Evolutionary conservation across 2,329 filamentous ascomycete genomes (phyloP).

Genomic region (Neopestalotiopsis sp.): DNA sequence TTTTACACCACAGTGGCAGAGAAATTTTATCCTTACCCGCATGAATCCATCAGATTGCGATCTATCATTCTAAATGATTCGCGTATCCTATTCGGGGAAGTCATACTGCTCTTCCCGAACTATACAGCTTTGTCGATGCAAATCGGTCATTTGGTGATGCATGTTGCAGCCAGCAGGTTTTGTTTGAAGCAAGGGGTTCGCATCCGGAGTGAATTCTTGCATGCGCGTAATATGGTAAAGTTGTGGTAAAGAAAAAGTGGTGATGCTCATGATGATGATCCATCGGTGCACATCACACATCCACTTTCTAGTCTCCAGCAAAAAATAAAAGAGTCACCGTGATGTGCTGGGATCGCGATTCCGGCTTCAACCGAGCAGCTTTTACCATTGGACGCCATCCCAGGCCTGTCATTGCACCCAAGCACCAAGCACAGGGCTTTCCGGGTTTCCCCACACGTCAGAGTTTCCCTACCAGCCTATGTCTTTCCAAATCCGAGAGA

Average conservation of each 20-base stretch:
- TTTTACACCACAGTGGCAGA: neutral
- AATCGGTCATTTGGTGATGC: too few species aligned
- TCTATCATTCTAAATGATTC: neutral
- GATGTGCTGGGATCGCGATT: slow-evolving; percentile 32
- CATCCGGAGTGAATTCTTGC: neutral
- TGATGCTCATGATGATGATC: slow-evolving; percentile 10
- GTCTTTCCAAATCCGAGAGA: neutral
- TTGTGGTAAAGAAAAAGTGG: neutral
- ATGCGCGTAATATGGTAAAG: neutral
- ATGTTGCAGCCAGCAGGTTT: too few species aligned
- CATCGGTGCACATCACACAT: slow-evolving; percentile 16
- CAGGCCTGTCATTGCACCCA: slow-evolving; percentile 8
- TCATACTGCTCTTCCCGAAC: neutral
- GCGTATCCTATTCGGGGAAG: neutral
- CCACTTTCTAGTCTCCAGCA: slow-evolving; percentile 23
- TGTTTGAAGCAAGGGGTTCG: neutral
- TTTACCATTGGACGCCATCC: neutral
- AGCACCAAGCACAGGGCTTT: too few species aligned
- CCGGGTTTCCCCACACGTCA: slow-evolving; percentile 18
- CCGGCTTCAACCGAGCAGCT: slow-evolving; percentile 34
- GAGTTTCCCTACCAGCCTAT: neutral
- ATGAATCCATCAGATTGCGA: neutral
- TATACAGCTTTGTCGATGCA: neutral
- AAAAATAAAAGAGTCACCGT: too few species aligned
- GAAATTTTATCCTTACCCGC: neutral